Evolutionary conservation across 2,329 filamentous ascomycete genomes (phyloP), one percentile per base, ranked within the genome.

Genomic region (Aspergillus fructus): DNA sequence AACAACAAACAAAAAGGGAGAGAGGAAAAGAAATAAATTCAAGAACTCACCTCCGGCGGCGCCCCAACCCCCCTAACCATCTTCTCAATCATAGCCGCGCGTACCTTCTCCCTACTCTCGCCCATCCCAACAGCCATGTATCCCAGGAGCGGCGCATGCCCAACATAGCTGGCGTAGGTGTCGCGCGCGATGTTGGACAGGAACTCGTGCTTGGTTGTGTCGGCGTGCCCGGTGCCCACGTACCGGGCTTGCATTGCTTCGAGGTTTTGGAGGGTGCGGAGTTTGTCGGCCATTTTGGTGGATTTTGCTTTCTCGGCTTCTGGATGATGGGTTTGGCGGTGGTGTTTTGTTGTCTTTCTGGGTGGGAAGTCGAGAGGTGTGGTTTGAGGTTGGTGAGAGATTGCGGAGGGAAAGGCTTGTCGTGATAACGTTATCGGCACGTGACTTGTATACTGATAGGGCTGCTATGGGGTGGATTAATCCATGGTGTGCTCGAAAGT

Each of bases 171-270:
- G 19, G 92, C 86, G 72, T 93, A 93, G 21, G 89, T 96, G 79
- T 99, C 94, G 73, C 94, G 92, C 72, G 92, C 85, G 71, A 97
- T 93, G 79, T 97, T 99, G 59, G 90, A 93, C 50, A 89, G 89
- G 92, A 93, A 99, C 78, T 99, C 94, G 87, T 94, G 94, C 75
- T 91, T 96, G 24, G 92, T 96, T 13, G 93, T 97, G 79, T 99
- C 94, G 43, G 93, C 91, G 76, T 97, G 93, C 23, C 94, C 94
- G 4, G 94, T 97, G 66, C 94, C 94, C 69, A 99, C 84, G 80
- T 94, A 97, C 70, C 96, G 96, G 70, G 93, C 89, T 78, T 99
- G 94, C 17, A 97, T 89, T 63, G 92, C 89, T 78, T 99, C 94
- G 72, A 99, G 93, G 76, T 99, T 94, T 78, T 99, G 94, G 68